Conservation (phyloP, 2,329 filamentous ascomycete species). For the Diaporthe sp. region DNA sequence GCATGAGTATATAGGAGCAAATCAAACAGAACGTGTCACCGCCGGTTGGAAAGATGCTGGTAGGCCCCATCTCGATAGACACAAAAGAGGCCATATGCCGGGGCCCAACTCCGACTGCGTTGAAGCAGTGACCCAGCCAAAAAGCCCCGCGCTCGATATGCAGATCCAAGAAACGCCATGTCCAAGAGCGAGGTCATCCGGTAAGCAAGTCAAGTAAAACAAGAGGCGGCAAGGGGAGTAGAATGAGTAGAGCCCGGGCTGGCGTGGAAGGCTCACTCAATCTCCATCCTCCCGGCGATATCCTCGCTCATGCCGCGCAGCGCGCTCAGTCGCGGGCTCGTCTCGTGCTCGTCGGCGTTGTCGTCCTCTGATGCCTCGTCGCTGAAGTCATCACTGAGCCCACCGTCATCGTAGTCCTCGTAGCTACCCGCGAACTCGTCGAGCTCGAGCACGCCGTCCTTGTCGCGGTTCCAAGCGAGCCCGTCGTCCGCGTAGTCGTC, state of each 20-base stretch:
- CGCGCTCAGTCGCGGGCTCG: slow-evolving; percentile 52
- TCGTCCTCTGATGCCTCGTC: slow-evolving; percentile 52
- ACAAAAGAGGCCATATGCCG: neutral
- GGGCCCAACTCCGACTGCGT: slow-evolving; percentile 22
- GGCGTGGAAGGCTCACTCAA: slow-evolving; percentile 54
- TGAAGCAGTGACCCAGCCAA: slow-evolving; percentile 35
- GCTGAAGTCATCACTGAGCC: slow-evolving; percentile 55
- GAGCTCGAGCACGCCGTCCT: slow-evolving; percentile 69
- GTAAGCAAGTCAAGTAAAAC: neutral
- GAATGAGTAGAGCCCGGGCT: neutral
- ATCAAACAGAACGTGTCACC: neutral
- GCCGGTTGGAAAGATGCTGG: neutral
- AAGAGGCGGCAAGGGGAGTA: neutral
- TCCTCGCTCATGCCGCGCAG: slow-evolving; percentile 74
- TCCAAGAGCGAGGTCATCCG: neutral
- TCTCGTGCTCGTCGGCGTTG: slow-evolving; percentile 51
- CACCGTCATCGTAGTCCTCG: slow-evolving; percentile 63
- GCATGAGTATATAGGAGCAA: neutral
- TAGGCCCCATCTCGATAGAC: neutral
- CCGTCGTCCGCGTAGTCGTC: slow-evolving; percentile 65
- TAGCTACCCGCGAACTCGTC: slow-evolving; percentile 62
- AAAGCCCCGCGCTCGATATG: slow-evolving; percentile 9
- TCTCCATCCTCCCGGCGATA: slow-evolving; percentile 73
- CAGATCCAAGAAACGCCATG: slow-evolving; percentile 13
- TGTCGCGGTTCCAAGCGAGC: slow-evolving; percentile 70